Evolutionary conservation across 495 filamentous ascomycete genomes (phyloP).

Genomic region (Aspergillus saccharolyticus): DNA sequence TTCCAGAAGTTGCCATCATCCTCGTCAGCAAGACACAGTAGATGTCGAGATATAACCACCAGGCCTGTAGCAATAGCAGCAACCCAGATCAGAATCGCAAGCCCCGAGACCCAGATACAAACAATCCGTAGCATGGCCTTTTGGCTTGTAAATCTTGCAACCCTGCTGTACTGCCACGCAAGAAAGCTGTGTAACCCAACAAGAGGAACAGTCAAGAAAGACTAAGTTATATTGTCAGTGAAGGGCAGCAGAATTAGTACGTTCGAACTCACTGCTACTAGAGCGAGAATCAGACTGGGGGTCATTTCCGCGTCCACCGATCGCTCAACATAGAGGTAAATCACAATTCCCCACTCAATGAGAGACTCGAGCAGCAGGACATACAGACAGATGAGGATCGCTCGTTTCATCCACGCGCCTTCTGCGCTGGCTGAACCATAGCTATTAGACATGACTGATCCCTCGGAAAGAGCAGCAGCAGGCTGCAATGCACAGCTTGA

Average conservation of each 20-base stretch:
- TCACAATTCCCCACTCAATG: constrained; percentile 33
- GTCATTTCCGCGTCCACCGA: constrained; percentile 41
- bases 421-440: constrained; percentile 23
- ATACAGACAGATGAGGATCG: constrained; percentile 41
- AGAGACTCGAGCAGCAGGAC: constrained; percentile 36
- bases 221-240: constrained; percentile 22
- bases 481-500: constrained; percentile 16
- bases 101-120: constrained; percentile 37
- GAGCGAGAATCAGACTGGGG: constrained; percentile 33
- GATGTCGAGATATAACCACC: constrained; percentile 39
- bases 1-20: constrained; percentile 32
- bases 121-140: constrained; percentile 32
- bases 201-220: constrained; percentile 36
- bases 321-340: constrained; percentile 36
- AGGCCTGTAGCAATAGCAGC: constrained; percentile 38
- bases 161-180: constrained; percentile 42
- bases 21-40: constrained; percentile 32
- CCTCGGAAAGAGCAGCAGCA: neutral
- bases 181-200: constrained; percentile 40
- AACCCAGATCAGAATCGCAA: constrained; percentile 38
- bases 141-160: constrained; percentile 31
- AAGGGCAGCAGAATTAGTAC: neutral
- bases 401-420: constrained; percentile 37
- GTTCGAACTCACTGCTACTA: constrained; percentile 31
- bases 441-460: constrained; percentile 24